Evolutionary conservation across 352 stramenopile species (phyloP).

Genomic region (Pythium grandisporangium): DNA sequence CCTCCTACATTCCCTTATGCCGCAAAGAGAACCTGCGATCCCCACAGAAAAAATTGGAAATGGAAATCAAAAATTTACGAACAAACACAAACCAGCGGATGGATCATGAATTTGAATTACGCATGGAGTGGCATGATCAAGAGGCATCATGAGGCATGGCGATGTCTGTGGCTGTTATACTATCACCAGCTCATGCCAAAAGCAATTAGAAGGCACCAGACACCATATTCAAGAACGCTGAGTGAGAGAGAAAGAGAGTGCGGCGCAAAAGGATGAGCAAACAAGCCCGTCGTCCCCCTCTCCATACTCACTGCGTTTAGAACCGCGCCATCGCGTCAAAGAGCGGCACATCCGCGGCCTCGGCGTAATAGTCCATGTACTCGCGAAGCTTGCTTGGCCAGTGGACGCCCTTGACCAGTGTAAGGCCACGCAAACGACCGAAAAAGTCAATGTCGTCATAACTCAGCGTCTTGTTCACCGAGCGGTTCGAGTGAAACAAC

Average conservation of each 20-base stretch:
- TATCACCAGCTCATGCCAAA: too few relatives aligned
- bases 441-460: conserved; percentile 56
- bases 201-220: too few relatives aligned
- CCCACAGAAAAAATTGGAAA: too few relatives aligned
- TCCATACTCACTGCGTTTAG: conserved; percentile 2
- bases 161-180: too few relatives aligned
- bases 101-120: too few relatives aligned
- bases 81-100: too few relatives aligned
- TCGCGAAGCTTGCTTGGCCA: conserved; percentile 36
- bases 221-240: neutral
- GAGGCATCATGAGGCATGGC: too few relatives aligned
- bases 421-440: conserved; percentile 29
- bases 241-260: neutral
- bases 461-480: conserved; percentile 34
- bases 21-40: too few relatives aligned
- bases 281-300: neutral
- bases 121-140: too few relatives aligned
- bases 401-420: conserved; percentile 37
- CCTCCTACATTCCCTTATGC: too few relatives aligned
- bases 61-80: too few relatives aligned
- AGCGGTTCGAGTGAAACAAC: conserved; percentile 25
- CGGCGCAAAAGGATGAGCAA: neutral
- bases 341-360: conserved; percentile 28
- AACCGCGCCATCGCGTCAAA: conserved; percentile 36
- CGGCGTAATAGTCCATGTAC: conserved; percentile 37